Evolutionary conservation across 306 rosid genomes (phyloP).

Genomic region (Begonia masoniana): DNA sequence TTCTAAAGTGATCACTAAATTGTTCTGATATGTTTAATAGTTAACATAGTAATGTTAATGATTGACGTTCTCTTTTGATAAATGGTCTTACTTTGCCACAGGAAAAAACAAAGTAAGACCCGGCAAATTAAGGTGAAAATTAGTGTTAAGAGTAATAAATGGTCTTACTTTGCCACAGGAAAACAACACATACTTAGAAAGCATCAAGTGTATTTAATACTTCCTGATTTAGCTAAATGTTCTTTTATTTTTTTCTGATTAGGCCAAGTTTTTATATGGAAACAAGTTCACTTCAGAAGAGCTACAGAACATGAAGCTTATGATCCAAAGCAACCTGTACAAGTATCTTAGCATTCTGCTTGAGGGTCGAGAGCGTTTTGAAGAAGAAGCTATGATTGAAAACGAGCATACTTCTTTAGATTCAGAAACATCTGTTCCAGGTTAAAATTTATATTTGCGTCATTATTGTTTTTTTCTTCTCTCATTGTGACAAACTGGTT

Average conservation of each 20-base stretch:
- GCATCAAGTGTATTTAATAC: not conserved
- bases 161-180: too few species aligned
- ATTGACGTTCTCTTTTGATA: too few species aligned
- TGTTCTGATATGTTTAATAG: too few species aligned
- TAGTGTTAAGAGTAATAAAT: too few species aligned
- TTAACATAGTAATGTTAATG: too few species aligned
- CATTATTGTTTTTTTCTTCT: too few species aligned
- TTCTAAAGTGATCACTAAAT: too few species aligned
- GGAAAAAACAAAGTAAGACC: too few species aligned
- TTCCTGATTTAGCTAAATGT: not conserved
- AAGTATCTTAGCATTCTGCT: constrained; percentile 77
- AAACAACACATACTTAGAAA: too few species aligned
- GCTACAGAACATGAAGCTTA: constrained; percentile 59
- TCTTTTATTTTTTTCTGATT: constrained; percentile 11
- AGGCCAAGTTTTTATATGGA: constrained; percentile 77
- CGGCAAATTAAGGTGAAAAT: too few species aligned
- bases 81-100: too few species aligned
- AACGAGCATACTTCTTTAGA: constrained; percentile 6
- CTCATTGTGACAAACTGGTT: too few species aligned
- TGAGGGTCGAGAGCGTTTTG: constrained; percentile 85
- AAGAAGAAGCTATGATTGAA: constrained; percentile 47
- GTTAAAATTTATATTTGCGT: constrained; percentile 11
- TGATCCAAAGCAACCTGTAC: constrained; percentile 90
- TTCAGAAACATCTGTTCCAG: constrained; percentile 28
- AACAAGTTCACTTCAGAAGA: constrained; percentile 59